phyloP scores from a whole-genome alignment of 2,329 filamentous ascomycete species.

The Penicillium sp. region DNA sequence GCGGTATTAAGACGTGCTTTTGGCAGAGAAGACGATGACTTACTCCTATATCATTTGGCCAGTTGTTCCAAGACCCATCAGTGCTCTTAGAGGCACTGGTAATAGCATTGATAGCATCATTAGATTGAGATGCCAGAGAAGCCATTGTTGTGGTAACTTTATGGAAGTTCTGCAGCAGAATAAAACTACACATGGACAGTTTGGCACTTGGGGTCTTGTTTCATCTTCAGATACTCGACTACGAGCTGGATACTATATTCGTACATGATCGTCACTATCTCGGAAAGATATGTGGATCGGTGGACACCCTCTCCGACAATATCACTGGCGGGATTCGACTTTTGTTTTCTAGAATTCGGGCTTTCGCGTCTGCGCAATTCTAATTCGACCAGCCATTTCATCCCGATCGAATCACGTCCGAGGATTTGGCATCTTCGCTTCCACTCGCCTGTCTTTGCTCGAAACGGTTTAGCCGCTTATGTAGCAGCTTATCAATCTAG shows the following conservation, averaged over 20 bases:
- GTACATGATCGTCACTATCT: not conserved
- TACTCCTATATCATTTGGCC: slow-evolving; percentile 51
- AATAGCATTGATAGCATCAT: not conserved
- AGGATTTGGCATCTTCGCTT: not conserved
- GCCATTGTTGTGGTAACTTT: slow-evolving; percentile 3
- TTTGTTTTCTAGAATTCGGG: not conserved
- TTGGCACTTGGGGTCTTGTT: too few species aligned
- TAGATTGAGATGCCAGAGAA: not conserved
- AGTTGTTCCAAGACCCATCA: slow-evolving; percentile 38
- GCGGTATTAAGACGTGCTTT: not conserved
- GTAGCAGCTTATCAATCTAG: too few species aligned
- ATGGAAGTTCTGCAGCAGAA: not conserved
- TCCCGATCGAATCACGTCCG: slow-evolving; percentile 6
- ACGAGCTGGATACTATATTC: not conserved
- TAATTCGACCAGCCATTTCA: not conserved
- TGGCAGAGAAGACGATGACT: slow-evolving; percentile 15
- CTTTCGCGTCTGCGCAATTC: slow-evolving; percentile 1
- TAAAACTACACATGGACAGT: too few species aligned
- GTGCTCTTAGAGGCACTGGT: not conserved
- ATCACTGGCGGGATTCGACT: slow-evolving; percentile 2
- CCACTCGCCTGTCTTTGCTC: slow-evolving; percentile 9
- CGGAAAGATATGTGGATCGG: not conserved
- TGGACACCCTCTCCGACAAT: not conserved
- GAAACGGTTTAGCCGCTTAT: slow-evolving; percentile 5
- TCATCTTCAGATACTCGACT: not conserved